Base-by-base conservation (phyloP, 306 rosid genomes). In the Pyrus betulifolia region DNA sequence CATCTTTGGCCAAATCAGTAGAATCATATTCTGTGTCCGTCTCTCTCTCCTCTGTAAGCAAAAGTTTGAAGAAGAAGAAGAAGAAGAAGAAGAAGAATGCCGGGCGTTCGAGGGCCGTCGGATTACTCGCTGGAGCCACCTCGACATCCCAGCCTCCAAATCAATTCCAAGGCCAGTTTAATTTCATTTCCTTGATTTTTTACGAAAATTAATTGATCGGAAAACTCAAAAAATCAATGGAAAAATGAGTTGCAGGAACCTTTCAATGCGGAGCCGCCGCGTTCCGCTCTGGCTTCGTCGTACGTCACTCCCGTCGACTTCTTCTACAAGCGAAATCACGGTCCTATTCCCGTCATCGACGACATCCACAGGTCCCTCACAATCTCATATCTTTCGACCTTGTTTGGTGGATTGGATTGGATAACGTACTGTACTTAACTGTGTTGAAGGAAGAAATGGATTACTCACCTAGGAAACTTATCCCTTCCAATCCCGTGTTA, bases 281-380 rank as follows among this genome's bases (percentile, higher is more conserved):
- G 96, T 45, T 77, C 91, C 7, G 87, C 83, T 49, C 81, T 94
- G 83, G 65, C 74, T 17, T 79, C 85, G 11, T 90, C 97, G 0
- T 94, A 94, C 38, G 79, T 92, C 30, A 94, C 98, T 13, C 92
- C 97, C 19, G 87, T 84, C 23, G 89, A 94, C 72, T 90, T 94
- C 66, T 94, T 92, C 83, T 92, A 92, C 83, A 94, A 94, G 91
- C 85, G 98, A 74, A 94, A 90, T 68, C 98, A 94, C 76, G 98
- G 97, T 22, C 97, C 97, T 3, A 90, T 92, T 22, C 97, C 97
- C 4, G 17, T 89, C 5, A 87, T 92, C 62, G 82, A 94, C 63
- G 93, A 92, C 69, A 76, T 94, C 3, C 71, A 90, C 66, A 94
- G 93, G 98, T 94, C 19, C 57, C 10, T 45, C 66, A 44, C 6